A percentile compares a stretch with the other conserved stretches of the same genome.
Conservation (phyloP, 768 basidiomycete genomes). For the Mycena rosella region DNA sequence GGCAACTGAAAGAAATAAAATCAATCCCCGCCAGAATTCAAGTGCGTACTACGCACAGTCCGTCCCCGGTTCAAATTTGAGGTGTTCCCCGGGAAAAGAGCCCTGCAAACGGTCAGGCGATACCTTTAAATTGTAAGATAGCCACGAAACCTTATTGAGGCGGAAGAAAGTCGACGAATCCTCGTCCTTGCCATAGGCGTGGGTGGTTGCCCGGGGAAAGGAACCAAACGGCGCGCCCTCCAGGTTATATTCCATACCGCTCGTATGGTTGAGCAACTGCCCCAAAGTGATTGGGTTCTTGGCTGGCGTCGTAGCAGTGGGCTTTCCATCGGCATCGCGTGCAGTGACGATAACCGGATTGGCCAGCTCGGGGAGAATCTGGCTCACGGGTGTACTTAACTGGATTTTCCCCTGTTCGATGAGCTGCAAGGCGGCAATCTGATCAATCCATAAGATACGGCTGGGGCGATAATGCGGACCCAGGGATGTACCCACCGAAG, state of each 20-base stretch:
- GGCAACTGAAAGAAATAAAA: slow-evolving; percentile 36
- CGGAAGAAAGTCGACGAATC: slow-evolving; percentile 41
- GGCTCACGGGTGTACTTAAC: slow-evolving; percentile 40
- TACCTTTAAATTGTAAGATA: no score
- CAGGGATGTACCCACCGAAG: slow-evolving; percentile 49
- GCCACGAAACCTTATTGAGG: slow-evolving; percentile 37
- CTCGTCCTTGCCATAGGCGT: slow-evolving; percentile 42
- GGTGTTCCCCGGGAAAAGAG: slow-evolving; percentile 40
- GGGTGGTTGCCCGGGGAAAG: slow-evolving; percentile 33
- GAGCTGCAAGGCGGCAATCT: slow-evolving; percentile 49
- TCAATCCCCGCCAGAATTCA: slow-evolving; percentile 1
- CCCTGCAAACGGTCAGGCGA: slow-evolving; percentile 33
- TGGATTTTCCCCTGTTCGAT: slow-evolving; percentile 47
- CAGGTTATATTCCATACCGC: slow-evolving; percentile 46
- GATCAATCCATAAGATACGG: not conserved
- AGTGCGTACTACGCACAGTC: slow-evolving; percentile 40
- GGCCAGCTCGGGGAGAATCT: slow-evolving; percentile 45
- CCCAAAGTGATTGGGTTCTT: slow-evolving; percentile 39
- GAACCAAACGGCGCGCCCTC: slow-evolving; percentile 30
- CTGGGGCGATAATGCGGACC: not conserved
- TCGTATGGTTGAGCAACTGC: slow-evolving; percentile 50
- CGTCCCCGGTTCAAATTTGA: slow-evolving; percentile 49
- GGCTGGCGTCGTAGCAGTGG: slow-evolving; percentile 40
- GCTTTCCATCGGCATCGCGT: slow-evolving; percentile 33
- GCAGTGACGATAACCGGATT: slow-evolving; percentile 39